phyloP scores from a whole-genome alignment of 148 eudicot genomes.

The Rhododendron simsii region DNA sequence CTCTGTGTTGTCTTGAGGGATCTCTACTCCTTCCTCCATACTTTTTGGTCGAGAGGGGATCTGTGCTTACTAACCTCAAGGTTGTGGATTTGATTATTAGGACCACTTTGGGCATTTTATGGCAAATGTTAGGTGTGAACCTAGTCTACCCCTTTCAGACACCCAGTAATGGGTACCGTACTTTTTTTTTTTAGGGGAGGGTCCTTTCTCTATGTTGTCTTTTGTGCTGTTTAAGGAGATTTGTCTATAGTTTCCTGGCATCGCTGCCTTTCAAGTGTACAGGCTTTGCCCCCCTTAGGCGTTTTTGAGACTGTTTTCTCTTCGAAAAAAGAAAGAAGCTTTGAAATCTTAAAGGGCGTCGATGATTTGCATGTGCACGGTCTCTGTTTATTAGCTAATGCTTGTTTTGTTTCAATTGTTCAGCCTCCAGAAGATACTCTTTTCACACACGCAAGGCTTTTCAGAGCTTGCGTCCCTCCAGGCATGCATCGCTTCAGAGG shows the following conservation, averaged over 20 bases:
- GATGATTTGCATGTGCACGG: neutral
- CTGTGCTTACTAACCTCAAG: neutral
- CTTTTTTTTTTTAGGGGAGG: neutral
- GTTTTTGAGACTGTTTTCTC: neutral
- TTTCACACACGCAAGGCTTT: slow-evolving; percentile 92
- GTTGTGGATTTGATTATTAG: neutral
- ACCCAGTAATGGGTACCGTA: neutral
- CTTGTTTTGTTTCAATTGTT: slow-evolving; percentile 8
- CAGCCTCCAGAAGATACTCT: slow-evolving; percentile 99
- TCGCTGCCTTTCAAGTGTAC: neutral
- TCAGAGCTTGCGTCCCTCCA: slow-evolving; percentile 96
- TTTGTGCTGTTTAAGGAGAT: neutral
- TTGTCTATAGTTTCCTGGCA: neutral
- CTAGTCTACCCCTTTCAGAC: neutral
- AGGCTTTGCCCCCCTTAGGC: neutral
- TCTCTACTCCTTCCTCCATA: neutral
- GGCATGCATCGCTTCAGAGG: slow-evolving; percentile 97
- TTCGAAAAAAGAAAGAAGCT: neutral
- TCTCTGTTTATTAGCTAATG: slow-evolving; percentile 5
- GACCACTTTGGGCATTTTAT: neutral
- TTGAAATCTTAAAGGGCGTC: neutral
- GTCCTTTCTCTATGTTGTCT: neutral
- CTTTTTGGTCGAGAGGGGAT: neutral
- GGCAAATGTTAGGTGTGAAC: neutral
- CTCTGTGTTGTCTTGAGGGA: neutral